A percentile compares a stretch with the other conserved stretches of the same genome.
Conservation (phyloP, 305 asterid genomes). For the Withania somnifera region DNA sequence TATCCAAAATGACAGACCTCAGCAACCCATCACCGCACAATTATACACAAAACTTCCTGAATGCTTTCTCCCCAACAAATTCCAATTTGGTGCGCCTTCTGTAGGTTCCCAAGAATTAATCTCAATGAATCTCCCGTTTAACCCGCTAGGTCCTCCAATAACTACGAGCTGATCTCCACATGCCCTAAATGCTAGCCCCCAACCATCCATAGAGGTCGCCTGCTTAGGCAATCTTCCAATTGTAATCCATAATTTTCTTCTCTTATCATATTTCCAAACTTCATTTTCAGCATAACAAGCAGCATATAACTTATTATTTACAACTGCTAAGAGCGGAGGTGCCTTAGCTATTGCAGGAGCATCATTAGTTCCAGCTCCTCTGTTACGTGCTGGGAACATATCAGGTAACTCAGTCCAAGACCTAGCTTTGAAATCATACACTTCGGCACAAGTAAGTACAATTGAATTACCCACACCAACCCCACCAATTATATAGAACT, state of each 20-base stretch:
- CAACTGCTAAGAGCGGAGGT: constrained; percentile 79
- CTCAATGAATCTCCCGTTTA: constrained; percentile 44
- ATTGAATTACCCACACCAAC: constrained; percentile 22
- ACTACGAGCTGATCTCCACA: constrained; percentile 64
- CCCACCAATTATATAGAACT: constrained; percentile 64
- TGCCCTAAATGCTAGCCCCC: constrained; percentile 81
- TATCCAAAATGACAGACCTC: constrained; percentile 9
- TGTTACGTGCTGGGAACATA: constrained; percentile 51
- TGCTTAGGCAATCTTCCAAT: constrained; percentile 62
- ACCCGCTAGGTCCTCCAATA: constrained; percentile 59
- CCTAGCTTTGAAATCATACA: constrained; percentile 36
- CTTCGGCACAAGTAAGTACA: constrained; percentile 58
- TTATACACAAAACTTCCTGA: constrained; percentile 72
- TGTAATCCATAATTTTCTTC: constrained; percentile 31
- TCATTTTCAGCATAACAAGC: constrained; percentile 55
- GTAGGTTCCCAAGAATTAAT: constrained; percentile 66
- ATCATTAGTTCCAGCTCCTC: constrained; percentile 22
- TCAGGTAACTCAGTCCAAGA: constrained; percentile 60
- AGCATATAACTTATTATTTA: constrained; percentile 60
- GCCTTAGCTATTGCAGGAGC: constrained; percentile 51
- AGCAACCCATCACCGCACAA: constrained; percentile 92
- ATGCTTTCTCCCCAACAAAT: constrained; percentile 45
- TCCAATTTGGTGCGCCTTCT: constrained; percentile 60
- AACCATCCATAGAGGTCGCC: constrained; percentile 58
- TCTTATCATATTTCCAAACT: constrained; percentile 51